Conservation (phyloP, 2,329 filamentous ascomycete species). For the Stagonosporopsis vannaccii region DNA sequence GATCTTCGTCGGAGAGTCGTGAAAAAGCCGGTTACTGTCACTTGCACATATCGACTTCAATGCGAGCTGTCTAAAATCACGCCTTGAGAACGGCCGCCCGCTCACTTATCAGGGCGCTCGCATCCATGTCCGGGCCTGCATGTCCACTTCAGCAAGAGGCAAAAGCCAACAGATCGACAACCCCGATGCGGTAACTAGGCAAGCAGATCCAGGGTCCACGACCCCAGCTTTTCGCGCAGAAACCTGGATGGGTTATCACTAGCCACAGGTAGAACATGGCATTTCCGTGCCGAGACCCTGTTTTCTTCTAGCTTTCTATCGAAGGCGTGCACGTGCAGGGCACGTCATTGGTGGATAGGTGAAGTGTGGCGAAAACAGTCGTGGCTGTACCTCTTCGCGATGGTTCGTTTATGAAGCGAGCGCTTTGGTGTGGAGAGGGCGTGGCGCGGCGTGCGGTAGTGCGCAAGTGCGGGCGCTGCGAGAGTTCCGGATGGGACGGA, state of each 20-base stretch:
- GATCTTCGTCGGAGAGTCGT: conserved; percentile 13
- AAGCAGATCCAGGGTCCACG: conserved; percentile 37
- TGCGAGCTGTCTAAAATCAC: conserved; percentile 10
- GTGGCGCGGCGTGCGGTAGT: conserved; percentile 4
- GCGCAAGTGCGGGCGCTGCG: conserved; percentile 9
- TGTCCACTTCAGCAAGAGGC: conserved; percentile 28
- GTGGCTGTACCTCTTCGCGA: conserved; percentile 15
- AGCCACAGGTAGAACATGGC: conserved; percentile 37
- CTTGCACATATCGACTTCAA: conserved; percentile 24
- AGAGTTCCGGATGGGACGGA: conserved; percentile 9
- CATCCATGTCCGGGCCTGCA: conserved; percentile 24
- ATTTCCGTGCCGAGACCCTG: conserved; percentile 19
- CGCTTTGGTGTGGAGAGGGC: conserved; percentile 16
- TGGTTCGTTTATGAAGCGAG: conserved; percentile 15
- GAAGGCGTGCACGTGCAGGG: conserved; percentile 8
- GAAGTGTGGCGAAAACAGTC: conserved; percentile 5
- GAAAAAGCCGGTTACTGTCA: conserved; percentile 16
- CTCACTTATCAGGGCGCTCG: conserved; percentile 14
- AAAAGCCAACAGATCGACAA: conserved; percentile 31
- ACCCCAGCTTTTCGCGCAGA: conserved; percentile 19
- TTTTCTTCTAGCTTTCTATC: not conserved
- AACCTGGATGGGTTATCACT: conserved; percentile 33
- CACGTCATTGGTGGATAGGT: conserved; percentile 4
- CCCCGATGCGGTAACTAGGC: conserved; percentile 20
- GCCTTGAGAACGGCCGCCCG: conserved; percentile 15